Conservation (phyloP, 345 rosid genomes). For the Aurinia saxatilis region DNA sequence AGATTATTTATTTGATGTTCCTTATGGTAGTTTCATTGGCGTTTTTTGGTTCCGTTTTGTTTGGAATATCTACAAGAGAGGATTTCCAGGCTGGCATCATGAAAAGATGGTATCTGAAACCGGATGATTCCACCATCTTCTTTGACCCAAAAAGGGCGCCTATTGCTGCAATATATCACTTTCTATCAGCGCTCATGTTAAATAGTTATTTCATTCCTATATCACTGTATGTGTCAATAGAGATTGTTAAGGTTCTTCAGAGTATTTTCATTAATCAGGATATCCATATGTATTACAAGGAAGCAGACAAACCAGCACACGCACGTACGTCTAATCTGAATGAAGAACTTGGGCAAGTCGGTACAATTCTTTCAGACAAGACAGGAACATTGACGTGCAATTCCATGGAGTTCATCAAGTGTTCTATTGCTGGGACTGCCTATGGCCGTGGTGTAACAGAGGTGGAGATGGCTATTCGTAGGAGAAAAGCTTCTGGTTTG, state of each 20-base stretch:
- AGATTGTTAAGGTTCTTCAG: constrained; percentile 89
- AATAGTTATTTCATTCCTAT: constrained; percentile 79
- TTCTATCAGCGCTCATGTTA: constrained; percentile 68
- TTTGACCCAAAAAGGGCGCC: constrained; percentile 53
- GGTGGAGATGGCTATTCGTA: constrained; percentile 62
- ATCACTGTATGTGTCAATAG: constrained; percentile 89
- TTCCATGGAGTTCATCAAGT: constrained; percentile 97
- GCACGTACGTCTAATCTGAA: constrained; percentile 95
- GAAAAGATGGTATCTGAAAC: constrained; percentile 86
- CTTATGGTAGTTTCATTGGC: constrained; percentile 47
- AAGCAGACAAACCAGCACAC: constrained; percentile 74
- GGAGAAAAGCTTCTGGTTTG: constrained; percentile 49
- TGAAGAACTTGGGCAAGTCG: constrained; percentile 96
- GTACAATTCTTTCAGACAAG: constrained; percentile 91
- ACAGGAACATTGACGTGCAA: constrained; percentile 97
- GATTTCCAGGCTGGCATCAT: constrained; percentile 53
- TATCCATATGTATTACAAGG: constrained; percentile 79
- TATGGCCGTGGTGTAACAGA: constrained; percentile 84
- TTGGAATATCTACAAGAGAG: constrained; percentile 53
- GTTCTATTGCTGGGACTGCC: constrained; percentile 81
- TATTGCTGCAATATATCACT: constrained; percentile 56
- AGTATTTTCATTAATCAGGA: constrained; percentile 82
- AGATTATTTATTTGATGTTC: constrained; percentile 63
- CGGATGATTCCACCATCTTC: constrained; percentile 44
- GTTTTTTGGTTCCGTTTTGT: constrained; percentile 58